Base-by-base conservation (phyloP, 2,329 filamentous ascomycete genomes). In the Nemania serpens region DNA sequence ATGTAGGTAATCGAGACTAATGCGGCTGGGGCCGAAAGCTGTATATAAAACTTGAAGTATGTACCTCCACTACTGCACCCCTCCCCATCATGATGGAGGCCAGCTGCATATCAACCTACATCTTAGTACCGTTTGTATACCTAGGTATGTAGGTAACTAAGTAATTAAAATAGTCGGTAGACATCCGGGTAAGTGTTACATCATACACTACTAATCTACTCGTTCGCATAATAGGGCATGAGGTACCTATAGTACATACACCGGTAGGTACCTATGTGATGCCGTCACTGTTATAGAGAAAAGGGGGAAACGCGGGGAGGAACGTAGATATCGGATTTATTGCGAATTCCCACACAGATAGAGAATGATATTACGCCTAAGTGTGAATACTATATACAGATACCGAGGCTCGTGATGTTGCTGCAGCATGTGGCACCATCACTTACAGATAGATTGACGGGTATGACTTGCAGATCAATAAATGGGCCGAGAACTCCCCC, bases 361-460 rank as follows among this genome's bases (percentile, higher is more conserved):
- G 11, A 13, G 3, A 39, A 12, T 39, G 4, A 13, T n/a, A n/a
- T 5, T 29, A 29, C 3, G 25, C 25, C 25, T 29, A 29, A n/a
- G 25, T 29, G 25, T 7, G 7, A 29, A n/a, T 39, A 10, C 36
- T 39, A 10, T n/a, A 12, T 13, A 12, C 4, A 25, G 51, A 39
- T 48, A 15, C 42, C 18, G 11, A 33, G 15, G 29, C 59, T 56
- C 51, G 62, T 64, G 62, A 62, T 62, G 43, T 54, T 54, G 42
- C 13, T 10, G 34, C 37, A 43, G 59, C 62, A 64, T 62, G 59
- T 57, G 55, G 50, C 33, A 36, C 42, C 42, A 59, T 64, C 55
- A 64, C 41, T 34, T 49, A 58, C 41, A 20, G 25, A 29, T 20
- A 7, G 46, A 17, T 9, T n/a, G n/a, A n/a, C 25, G 22, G 6